These are phyloP conservation scores for Microcos paniculata DNA, from an alignment of 345 rosid genomes.

Conservation along the genomic window DNA sequence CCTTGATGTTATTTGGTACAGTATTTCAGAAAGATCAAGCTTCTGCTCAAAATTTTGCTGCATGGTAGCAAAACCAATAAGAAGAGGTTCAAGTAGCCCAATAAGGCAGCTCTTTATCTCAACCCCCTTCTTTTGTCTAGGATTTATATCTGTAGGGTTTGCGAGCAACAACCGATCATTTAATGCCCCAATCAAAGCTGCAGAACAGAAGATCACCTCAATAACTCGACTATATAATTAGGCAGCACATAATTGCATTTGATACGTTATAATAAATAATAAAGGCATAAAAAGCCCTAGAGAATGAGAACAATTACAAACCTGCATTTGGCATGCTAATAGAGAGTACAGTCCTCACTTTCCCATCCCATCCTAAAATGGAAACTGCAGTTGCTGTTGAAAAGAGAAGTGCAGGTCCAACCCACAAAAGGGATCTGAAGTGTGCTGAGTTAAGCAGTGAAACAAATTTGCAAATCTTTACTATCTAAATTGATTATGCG, in stretches of 20 bases:
- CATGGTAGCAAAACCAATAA: slow-evolving; percentile 98
- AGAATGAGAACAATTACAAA: slow-evolving; percentile 28
- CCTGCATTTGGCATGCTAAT: slow-evolving; percentile 90
- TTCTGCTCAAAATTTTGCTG: slow-evolving; percentile 92
- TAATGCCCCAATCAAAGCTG: slow-evolving; percentile 89
- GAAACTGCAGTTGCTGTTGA: slow-evolving; percentile 83
- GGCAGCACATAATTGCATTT: slow-evolving; percentile 4
- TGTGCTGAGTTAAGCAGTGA: slow-evolving; percentile 55
- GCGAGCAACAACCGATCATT: slow-evolving; percentile 89
- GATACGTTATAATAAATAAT: background rate
- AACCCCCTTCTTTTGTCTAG: slow-evolving; percentile 79
- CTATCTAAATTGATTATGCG: background rate
- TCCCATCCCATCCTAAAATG: slow-evolving; percentile 97
- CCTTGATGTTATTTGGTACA: slow-evolving; percentile 97
- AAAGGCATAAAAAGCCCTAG: background rate
- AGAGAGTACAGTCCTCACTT: slow-evolving; percentile 82
- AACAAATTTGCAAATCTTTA: slow-evolving; percentile 20
- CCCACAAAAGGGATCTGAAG: slow-evolving; percentile 96
- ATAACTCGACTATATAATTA: slow-evolving; percentile 18
- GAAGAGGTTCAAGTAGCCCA: slow-evolving; percentile 97
- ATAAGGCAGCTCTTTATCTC: slow-evolving; percentile 93
- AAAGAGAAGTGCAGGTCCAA: slow-evolving; percentile 96
- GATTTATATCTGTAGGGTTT: slow-evolving; percentile 79
- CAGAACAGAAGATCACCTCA: slow-evolving; percentile 22
- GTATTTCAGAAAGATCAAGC: slow-evolving; percentile 82